Evolutionary conservation across 2,329 filamentous ascomycete genomes (phyloP), one percentile per base, ranked within the genome.

Genomic region (Cladobotryum mycophilum): DNA sequence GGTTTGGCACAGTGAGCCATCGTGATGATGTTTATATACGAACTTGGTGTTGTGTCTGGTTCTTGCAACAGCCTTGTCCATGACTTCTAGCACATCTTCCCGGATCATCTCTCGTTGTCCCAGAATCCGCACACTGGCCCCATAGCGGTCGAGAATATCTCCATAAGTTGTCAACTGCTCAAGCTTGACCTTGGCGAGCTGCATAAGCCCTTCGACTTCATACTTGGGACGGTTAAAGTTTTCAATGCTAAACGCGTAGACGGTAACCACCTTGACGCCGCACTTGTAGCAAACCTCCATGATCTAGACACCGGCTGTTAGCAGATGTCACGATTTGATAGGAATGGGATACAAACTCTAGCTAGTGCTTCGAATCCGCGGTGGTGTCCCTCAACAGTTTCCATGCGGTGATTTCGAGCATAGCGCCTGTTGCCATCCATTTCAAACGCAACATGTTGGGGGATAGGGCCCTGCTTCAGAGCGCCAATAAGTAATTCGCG

Each of bases 371-470:
- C 93, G 61, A 97, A 99, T 2, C 93, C 93, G 60, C 95, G 74
- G 66, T 96, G 91, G 67, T 99, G 93, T 20, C 93, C 93, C 70
- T 99, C 92, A 34, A 97, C 85, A 0, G 91, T 96, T 74, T 99
- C 93, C 66, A 99, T 96, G 57, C 92, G 84, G 71, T 93, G 89
- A 56, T 79, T 87, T 55, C 88, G 81, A 13, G 93, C 93, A 73
- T 95, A 99, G 42, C 93, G 86, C 62, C 93, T 78, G 71, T 99
- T 99, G 50, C 93, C 93, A 67, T 99, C 93, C 93, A 99, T 99
- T 60, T 96, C 92, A 65, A 99, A 99, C n/a, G 93, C 93, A 54
- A 99, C 82, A 81, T 99, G 93, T 63, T 89, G 85, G 9, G 93
- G 93, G 49, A 99, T 86, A 2, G 90, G 89, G 0, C 93, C 93